These are phyloP conservation scores for Aspergillus brasiliensis DNA, from an alignment of 2,329 filamentous ascomycete genomes.

Conservation along the genomic window DNA sequence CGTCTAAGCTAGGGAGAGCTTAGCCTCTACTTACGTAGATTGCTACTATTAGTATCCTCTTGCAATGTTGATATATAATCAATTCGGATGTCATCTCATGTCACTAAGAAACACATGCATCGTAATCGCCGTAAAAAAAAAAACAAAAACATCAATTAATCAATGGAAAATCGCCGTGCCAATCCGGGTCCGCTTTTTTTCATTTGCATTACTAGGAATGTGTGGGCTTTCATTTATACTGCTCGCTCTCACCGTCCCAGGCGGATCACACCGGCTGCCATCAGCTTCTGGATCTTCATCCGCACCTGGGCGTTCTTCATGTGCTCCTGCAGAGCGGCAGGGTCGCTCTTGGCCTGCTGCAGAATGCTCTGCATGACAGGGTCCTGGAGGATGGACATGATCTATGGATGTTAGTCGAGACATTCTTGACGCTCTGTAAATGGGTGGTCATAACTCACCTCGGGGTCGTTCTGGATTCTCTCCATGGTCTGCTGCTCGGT, in stretches of 20 bases:
- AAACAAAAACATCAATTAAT: neutral
- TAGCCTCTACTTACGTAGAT: too few species aligned
- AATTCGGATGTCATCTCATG: conserved; percentile 7
- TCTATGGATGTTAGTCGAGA: conserved; percentile 49
- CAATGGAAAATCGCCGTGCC: conserved; percentile 2
- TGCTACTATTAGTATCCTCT: too few species aligned
- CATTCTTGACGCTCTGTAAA: neutral
- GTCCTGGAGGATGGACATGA: conserved; percentile 89
- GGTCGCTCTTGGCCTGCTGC: conserved; percentile 93
- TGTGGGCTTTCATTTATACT: neutral
- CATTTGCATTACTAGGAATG: neutral
- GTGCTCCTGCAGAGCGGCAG: conserved; percentile 90
- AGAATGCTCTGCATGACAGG: conserved; percentile 97
- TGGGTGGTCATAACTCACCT: conserved; percentile 59
- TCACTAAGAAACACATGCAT: conserved; percentile 8
- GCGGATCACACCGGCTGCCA: conserved; percentile 88
- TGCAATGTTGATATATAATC: neutral
- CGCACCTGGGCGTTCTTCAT: conserved; percentile 89
- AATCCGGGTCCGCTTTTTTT: conserved; percentile 1
- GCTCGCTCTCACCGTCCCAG: conserved; percentile 57
- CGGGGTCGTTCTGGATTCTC: conserved; percentile 84
- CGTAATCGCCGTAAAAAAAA: conserved; percentile 6
- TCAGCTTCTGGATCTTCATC: conserved; percentile 90
- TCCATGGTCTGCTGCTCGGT: conserved; percentile 94
- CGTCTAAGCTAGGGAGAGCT: too few species aligned